These are phyloP conservation scores for Diplodia sapinea DNA, from an alignment of 2,329 filamentous ascomycete genomes.

Conservation along the genomic window DNA sequence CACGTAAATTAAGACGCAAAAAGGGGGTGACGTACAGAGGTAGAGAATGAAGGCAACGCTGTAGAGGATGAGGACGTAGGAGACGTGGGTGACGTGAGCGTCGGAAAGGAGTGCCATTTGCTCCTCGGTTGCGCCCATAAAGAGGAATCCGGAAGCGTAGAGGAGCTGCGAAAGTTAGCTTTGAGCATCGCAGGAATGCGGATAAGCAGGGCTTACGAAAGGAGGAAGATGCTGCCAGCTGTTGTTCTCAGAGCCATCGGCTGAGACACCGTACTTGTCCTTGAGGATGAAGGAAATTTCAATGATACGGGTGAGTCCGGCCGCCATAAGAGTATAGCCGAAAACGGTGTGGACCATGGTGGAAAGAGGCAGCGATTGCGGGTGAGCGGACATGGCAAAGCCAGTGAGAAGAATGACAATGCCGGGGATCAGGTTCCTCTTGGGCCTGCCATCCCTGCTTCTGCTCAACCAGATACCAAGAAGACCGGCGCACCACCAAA, in stretches of 20 bases:
- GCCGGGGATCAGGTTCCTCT: constrained; percentile 90
- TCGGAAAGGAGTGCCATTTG: constrained; percentile 81
- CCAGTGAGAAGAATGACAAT: constrained; percentile 92
- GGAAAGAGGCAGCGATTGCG: constrained; percentile 81
- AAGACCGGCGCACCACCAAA: constrained; percentile 96
- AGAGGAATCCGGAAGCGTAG: constrained; percentile 90
- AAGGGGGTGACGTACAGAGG: constrained; percentile 66
- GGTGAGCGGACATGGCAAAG: constrained; percentile 93
- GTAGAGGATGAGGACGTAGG: constrained; percentile 90
- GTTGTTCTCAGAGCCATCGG: constrained; percentile 72
- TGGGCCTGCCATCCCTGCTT: constrained; percentile 80
- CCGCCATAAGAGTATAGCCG: constrained; percentile 93
- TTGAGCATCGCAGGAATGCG: background rate
- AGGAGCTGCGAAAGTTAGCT: constrained; percentile 68
- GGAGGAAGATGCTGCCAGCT: constrained; percentile 74
- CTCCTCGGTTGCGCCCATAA: constrained; percentile 97
- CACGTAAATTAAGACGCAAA: constrained; percentile 22
- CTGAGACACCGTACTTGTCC: constrained; percentile 69
- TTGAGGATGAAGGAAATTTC: constrained; percentile 87
- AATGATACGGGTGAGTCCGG: constrained; percentile 81
- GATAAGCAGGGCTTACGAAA: constrained; percentile 62
- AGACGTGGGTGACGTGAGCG: constrained; percentile 82
- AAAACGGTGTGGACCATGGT: constrained; percentile 89
- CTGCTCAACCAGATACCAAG: constrained; percentile 90
- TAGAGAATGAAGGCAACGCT: constrained; percentile 90